Percentiles rank a stretch among this genome's conserved stretches.
These are phyloP conservation scores for Leccinum olivaceoglutinosum DNA, from an alignment of 1,284 basidiomycete genomes.

Conservation along the genomic window DNA sequence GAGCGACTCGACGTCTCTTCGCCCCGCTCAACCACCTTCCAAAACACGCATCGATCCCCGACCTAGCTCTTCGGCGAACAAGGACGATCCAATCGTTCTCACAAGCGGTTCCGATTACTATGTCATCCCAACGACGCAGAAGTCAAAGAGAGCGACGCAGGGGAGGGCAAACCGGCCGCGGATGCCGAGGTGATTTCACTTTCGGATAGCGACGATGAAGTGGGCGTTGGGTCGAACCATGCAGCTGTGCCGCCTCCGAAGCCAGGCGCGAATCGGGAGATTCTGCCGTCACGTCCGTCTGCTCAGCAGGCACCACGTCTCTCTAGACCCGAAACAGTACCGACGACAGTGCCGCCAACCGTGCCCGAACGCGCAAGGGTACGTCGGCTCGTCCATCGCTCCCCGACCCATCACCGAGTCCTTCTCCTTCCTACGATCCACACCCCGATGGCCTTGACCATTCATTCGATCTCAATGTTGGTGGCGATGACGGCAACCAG, in stretches of 20 bases:
- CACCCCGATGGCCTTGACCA: slow-evolving; percentile 19
- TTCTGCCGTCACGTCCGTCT: background rate
- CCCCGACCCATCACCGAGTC: background rate
- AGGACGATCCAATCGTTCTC: slow-evolving; percentile 23
- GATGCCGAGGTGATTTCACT: slow-evolving; percentile 25
- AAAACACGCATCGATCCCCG: background rate
- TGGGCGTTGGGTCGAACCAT: background rate
- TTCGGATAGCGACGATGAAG: slow-evolving; percentile 25
- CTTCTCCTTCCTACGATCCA: slow-evolving; percentile 2
- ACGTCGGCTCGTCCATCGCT: background rate
- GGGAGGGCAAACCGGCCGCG: background rate
- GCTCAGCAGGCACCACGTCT: background rate
- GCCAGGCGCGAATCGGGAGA: background rate
- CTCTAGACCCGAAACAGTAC: background rate
- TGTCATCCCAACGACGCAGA: background rate
- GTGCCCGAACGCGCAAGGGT: background rate
- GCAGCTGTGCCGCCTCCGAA: background rate
- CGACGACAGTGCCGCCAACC: background rate
- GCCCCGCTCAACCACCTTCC: slow-evolving; percentile 2
- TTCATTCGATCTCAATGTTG: slow-evolving; percentile 17
- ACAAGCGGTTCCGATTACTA: slow-evolving; percentile 21
- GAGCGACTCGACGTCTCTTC: slow-evolving; percentile 3
- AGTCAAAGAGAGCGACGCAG: slow-evolving; percentile 1
- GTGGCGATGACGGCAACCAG: background rate
- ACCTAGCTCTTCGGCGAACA: background rate